A percentile compares a stretch with the other conserved stretches of the same genome.
Conservation (phyloP, 2,329 filamentous ascomycete genomes). For the Pyricularia pennisetigena region DNA sequence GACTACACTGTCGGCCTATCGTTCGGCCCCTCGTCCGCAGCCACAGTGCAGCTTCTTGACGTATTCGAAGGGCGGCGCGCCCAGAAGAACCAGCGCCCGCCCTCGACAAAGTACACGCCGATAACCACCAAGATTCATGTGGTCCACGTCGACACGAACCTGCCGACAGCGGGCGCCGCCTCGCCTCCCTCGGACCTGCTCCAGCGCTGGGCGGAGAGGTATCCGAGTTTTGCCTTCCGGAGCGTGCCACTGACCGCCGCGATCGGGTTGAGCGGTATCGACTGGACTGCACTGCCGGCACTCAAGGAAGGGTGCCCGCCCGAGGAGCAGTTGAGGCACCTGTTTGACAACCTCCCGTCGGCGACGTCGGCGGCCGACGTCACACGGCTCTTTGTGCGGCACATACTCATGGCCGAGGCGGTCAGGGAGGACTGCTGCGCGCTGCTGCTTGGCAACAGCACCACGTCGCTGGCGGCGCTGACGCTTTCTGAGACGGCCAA, state of each 20-base stretch:
- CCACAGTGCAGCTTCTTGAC: constrained; percentile 61
- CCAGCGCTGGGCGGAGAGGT: constrained; percentile 44
- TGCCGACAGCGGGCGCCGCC: constrained; percentile 5
- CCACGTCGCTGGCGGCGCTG: constrained; percentile 77
- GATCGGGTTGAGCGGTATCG: constrained; percentile 38
- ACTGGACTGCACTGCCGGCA: constrained; percentile 40
- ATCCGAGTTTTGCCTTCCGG: constrained; percentile 56
- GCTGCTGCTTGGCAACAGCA: constrained; percentile 76
- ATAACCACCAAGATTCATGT: constrained; percentile 41
- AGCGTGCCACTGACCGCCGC: constrained; percentile 54
- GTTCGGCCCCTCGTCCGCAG: constrained; percentile 70
- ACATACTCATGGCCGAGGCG: constrained; percentile 60
- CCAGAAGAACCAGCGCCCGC: neutral
- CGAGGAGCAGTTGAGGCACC: constrained; percentile 35
- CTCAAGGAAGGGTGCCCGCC: constrained; percentile 13
- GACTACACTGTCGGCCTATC: constrained; percentile 70
- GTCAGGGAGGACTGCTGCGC: constrained; percentile 51
- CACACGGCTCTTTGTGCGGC: constrained; percentile 57
- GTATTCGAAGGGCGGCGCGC: constrained; percentile 48
- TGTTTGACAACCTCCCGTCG: constrained; percentile 56
- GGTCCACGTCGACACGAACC: constrained; percentile 36
- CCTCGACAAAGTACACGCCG: neutral
- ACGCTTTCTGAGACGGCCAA: constrained; percentile 84
- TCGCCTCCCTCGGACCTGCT: constrained; percentile 27
- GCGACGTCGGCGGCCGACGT: constrained; percentile 70